Evolutionary conservation across 352 stramenopile species (phyloP).

Genomic region (Hyaloperonospora arabidopsidis): DNA sequence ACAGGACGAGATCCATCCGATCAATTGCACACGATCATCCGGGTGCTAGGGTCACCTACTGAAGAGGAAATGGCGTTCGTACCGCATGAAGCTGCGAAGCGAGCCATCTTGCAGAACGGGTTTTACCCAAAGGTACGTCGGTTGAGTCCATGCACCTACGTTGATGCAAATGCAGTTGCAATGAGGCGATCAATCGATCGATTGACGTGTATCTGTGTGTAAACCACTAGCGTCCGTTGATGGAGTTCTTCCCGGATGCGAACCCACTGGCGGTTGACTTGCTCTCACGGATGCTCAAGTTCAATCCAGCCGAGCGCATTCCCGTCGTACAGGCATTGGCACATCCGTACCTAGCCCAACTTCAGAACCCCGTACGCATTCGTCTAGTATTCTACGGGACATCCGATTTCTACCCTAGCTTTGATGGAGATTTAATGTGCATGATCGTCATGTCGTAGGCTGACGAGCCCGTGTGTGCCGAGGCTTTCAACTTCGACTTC

Average conservation of each 20-base stretch:
- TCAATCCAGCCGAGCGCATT: conserved; percentile 91
- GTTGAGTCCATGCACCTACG: neutral
- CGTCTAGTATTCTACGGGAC: too few relatives aligned
- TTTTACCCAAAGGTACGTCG: conserved; percentile 70
- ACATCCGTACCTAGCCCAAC: conserved; percentile 85
- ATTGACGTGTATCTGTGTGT: conserved; percentile 2
- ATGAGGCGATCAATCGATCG: neutral
- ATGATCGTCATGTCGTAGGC: conserved; percentile 27
- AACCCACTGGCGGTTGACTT: conserved; percentile 81
- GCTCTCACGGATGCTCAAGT: conserved; percentile 87
- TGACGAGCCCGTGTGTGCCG: conserved; percentile 79
- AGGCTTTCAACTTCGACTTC: conserved; percentile 83
- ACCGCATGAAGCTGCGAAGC: conserved; percentile 86
- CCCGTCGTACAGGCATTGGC: conserved; percentile 85
- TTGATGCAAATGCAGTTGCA: neutral
- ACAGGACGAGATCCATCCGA: conserved; percentile 74
- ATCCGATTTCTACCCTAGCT: too few relatives aligned
- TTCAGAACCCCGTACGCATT: conserved; percentile 80
- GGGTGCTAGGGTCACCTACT: conserved; percentile 89
- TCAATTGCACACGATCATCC: conserved; percentile 82
- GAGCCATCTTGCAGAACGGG: conserved; percentile 74
- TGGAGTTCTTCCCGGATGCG: conserved; percentile 80
- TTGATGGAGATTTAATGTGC: conserved; percentile 3
- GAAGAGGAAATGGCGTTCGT: conserved; percentile 96
- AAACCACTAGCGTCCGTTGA: conserved; percentile 46